Percentiles rank a stretch among this genome's conserved stretches.
Conservation (phyloP, 176 grass and related monocot species). For the Echinochloa phyllopogon region DNA sequence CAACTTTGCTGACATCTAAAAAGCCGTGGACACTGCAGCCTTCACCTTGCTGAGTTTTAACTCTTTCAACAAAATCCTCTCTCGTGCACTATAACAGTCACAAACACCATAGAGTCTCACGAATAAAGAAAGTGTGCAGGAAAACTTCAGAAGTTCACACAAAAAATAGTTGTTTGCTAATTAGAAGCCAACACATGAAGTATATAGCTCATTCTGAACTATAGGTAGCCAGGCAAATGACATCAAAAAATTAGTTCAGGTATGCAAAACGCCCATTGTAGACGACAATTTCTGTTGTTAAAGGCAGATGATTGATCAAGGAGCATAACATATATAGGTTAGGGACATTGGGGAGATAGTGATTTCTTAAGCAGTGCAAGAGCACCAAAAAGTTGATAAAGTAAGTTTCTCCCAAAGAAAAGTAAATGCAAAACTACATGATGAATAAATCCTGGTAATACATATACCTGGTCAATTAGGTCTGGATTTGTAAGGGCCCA, state of each 20-base stretch:
- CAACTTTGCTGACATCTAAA: constrained; percentile 94
- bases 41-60: constrained; percentile 89
- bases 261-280: not conserved
- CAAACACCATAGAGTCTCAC: constrained; percentile 24
- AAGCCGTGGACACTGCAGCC: constrained; percentile 93
- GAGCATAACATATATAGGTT: not conserved
- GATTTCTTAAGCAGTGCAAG: not conserved
- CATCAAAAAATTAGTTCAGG: not conserved
- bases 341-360: not conserved
- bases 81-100: constrained; percentile 66
- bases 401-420: constrained; percentile 7
- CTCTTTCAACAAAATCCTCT: constrained; percentile 88
- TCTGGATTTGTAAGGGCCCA: constrained; percentile 90
- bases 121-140: constrained; percentile 20
- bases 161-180: not conserved
- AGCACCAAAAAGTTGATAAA: not conserved
- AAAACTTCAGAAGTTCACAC: not conserved
- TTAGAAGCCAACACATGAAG: not conserved
- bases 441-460: constrained; percentile 17
- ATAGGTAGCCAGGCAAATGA: not conserved
- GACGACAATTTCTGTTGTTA: not conserved
- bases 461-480: constrained; percentile 91
- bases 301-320: not conserved
- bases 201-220: not conserved
- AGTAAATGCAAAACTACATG: constrained; percentile 1